A percentile compares a stretch with the other conserved stretches of the same genome.
Conservation (phyloP, 306 rosid genomes). For the Senna siamea region DNA sequence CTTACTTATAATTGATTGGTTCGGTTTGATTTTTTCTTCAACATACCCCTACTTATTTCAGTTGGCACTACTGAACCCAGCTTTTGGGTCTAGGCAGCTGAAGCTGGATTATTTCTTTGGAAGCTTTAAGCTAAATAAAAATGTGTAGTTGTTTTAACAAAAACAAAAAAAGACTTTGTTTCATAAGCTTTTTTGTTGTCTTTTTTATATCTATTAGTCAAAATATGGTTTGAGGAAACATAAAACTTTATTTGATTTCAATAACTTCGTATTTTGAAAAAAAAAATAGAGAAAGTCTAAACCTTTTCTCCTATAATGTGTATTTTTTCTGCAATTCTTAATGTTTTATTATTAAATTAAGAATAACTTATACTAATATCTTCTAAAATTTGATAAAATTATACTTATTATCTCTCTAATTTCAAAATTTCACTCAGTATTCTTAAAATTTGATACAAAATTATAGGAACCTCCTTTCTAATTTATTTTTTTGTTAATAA, state of each 20-base stretch:
- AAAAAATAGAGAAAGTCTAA: background rate
- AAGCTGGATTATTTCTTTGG: background rate
- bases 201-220: background rate
- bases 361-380: too few relatives aligned
- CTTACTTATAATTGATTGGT: too few relatives aligned
- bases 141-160: background rate
- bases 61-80: too few relatives aligned
- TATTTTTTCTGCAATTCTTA: too few relatives aligned
- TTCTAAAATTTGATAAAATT: too few relatives aligned
- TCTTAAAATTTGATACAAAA: too few relatives aligned
- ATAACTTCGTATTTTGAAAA: background rate
- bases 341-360: conserved; percentile 12
- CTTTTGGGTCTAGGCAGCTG: background rate
- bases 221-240: background rate
- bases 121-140: background rate
- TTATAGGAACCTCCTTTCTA: too few relatives aligned
- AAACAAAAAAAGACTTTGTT: background rate
- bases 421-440: too few relatives aligned
- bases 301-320: background rate
- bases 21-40: too few relatives aligned
- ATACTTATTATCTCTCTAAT: too few relatives aligned
- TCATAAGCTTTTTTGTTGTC: background rate
- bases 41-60: too few relatives aligned
- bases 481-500: too few relatives aligned
- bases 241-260: background rate